These are phyloP conservation scores for Phytophthora europaea DNA, from an alignment of 352 stramenopile genomes.

Conservation along the genomic window DNA sequence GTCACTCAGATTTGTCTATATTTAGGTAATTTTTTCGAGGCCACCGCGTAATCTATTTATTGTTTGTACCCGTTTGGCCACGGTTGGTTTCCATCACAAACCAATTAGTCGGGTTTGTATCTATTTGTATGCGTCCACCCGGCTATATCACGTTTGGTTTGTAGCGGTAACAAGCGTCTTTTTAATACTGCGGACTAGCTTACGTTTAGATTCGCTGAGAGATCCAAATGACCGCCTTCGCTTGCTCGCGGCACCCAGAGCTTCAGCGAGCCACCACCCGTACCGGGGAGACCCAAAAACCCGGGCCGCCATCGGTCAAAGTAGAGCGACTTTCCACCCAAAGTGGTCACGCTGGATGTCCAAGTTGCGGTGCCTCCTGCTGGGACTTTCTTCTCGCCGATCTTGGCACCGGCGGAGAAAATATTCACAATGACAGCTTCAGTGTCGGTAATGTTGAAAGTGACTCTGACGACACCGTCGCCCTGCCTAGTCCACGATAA, in stretches of 20 bases:
- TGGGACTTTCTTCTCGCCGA: conserved; percentile 38
- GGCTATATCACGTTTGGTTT: too few species aligned
- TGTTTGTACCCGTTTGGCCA: too few species aligned
- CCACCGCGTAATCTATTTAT: too few species aligned
- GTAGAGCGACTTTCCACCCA: not conserved
- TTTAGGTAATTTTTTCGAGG: too few species aligned
- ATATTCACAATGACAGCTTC: not conserved
- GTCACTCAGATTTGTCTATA: too few species aligned
- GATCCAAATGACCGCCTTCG: not conserved
- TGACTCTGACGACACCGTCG: not conserved
- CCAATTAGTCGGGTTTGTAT: too few species aligned
- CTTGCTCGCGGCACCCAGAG: not conserved
- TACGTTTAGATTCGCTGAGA: not conserved
- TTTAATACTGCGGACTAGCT: not conserved
- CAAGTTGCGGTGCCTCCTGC: conserved; percentile 34
- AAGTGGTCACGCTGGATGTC: not conserved
- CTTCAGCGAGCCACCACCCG: not conserved
- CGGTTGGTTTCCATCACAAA: too few species aligned
- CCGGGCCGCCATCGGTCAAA: not conserved
- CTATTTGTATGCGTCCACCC: too few species aligned
- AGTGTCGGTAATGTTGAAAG: not conserved
- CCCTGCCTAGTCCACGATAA: not conserved
- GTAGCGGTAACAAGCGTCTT: too few species aligned
- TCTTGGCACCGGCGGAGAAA: conserved; percentile 22
- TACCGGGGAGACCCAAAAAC: not conserved